Evolutionary conservation across 2,329 filamentous ascomycete species (phyloP).

Genomic region (Diaporthe longicolla): DNA sequence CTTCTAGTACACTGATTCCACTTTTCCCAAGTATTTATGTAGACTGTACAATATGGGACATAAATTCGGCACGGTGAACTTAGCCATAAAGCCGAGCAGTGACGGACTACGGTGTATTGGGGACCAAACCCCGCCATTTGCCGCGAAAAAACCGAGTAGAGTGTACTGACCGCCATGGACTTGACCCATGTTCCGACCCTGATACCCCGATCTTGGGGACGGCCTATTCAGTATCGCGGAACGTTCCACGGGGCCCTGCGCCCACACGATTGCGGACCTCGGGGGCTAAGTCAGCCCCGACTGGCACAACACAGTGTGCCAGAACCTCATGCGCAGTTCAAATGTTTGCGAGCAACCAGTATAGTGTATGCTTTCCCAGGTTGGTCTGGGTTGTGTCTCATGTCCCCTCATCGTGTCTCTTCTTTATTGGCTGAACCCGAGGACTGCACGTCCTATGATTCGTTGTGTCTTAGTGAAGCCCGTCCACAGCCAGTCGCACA

Average conservation of each 20-base stretch:
- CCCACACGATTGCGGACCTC: background rate
- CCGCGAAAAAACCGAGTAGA: background rate
- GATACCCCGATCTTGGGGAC: background rate
- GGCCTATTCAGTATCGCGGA: background rate
- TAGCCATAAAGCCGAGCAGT: background rate
- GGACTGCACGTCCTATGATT: background rate
- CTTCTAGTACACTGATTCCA: background rate
- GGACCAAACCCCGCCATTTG: background rate
- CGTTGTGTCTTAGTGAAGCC: background rate
- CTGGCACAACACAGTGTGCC: background rate
- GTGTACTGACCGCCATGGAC: background rate
- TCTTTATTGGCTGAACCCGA: background rate
- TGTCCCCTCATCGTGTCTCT: background rate
- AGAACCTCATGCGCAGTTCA: background rate
- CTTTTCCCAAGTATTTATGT: background rate
- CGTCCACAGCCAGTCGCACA: background rate
- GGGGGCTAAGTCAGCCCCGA: background rate
- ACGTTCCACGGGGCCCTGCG: background rate
- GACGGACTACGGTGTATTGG: background rate
- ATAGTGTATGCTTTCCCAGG: background rate
- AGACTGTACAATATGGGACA: background rate
- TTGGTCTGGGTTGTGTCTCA: background rate
- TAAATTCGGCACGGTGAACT: background rate
- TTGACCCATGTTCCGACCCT: background rate
- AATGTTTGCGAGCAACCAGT: background rate